Base-by-base conservation (phyloP, 495 filamentous ascomycete genomes). In the Staphylotrichum longicolle region DNA sequence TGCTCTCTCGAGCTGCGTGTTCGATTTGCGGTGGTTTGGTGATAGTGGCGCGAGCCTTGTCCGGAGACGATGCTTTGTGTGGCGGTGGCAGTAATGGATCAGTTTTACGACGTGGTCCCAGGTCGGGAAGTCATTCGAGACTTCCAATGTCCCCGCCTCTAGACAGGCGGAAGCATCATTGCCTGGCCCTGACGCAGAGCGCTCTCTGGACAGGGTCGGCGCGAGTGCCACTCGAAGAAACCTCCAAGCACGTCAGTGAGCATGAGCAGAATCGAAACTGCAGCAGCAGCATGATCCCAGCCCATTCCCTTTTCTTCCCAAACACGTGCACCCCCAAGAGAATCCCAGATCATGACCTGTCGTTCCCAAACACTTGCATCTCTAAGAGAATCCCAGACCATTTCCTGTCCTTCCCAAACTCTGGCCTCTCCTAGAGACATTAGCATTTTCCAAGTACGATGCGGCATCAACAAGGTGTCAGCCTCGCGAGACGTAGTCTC, bases 61-160 rank as follows among this genome's bases (percentile, higher is more conserved):
- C 42, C 48, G 47, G n/a, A 55, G 55, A 44, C 44, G 34, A 57
- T 14, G 48, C 35, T 2, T 47, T 33, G n/a, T 4, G 20, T 33
- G 7, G 50, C 20, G 54, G 20, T 42, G 51, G 15, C 32, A 15
- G 50, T 39, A 12, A 37, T 4, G 60, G 54, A 66, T 52, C 60
- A 62, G 59, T 66, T 66, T 66, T 55, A 63, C 64, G 64, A 66
- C 64, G 49, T 66, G 54, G 46, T 62, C 59, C 50, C 41, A 60
- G 64, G 64, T 66, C 64, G 60, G 49, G 34, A 44, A 40, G 48
- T 20, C 54, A n/a, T 9, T 5, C 20, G 6, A 42, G 39, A 53
- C 61, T 27, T 58, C 40, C 40, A 48, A 3, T 44, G 11, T 30
- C 4, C 49, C 8, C 5, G 6, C 37, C 49, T 37, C 9, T 14